Percentiles rank a stretch among this genome's conserved stretches.
These are phyloP conservation scores for Mimosa pudica DNA, from an alignment of 306 rosid species.

Conservation along the genomic window DNA sequence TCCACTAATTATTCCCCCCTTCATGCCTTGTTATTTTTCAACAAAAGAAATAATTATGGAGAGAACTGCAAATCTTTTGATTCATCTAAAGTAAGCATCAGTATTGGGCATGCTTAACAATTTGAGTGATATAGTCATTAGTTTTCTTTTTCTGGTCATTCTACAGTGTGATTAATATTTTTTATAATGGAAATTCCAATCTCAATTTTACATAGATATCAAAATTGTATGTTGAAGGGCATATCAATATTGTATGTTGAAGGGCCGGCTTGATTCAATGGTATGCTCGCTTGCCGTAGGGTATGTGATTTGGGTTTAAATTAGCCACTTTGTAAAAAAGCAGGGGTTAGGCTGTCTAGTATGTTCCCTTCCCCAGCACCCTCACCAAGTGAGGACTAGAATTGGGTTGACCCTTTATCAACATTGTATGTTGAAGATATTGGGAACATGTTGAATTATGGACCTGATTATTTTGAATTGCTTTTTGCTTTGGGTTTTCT, in stretches of 20 bases:
- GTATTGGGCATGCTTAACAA: constrained; percentile 11
- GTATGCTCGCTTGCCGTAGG: too few species aligned
- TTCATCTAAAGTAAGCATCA: constrained; percentile 27
- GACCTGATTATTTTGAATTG: neutral
- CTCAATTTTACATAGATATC: constrained; percentile 3
- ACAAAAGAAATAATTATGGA: constrained; percentile 15
- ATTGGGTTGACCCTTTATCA: too few species aligned
- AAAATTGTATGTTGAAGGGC: neutral
- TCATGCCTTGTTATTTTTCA: neutral
- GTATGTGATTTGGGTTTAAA: too few species aligned
- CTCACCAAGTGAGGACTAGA: too few species aligned
- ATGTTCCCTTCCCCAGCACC: too few species aligned
- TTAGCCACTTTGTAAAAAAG: too few species aligned
- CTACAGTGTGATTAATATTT: neutral
- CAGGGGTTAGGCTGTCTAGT: too few species aligned
- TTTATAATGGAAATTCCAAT: constrained; percentile 15
- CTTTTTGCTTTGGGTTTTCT: neutral
- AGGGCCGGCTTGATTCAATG: neutral
- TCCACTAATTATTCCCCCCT: neutral
- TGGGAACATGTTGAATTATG: constrained; percentile 7
- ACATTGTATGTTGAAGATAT: constrained; percentile 6
- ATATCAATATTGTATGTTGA: neutral
- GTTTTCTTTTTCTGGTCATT: neutral
- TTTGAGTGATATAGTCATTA: neutral
- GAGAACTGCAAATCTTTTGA: constrained; percentile 19